Conservation (phyloP, 2,329 filamentous ascomycete genomes). For the Venturia effusa region DNA sequence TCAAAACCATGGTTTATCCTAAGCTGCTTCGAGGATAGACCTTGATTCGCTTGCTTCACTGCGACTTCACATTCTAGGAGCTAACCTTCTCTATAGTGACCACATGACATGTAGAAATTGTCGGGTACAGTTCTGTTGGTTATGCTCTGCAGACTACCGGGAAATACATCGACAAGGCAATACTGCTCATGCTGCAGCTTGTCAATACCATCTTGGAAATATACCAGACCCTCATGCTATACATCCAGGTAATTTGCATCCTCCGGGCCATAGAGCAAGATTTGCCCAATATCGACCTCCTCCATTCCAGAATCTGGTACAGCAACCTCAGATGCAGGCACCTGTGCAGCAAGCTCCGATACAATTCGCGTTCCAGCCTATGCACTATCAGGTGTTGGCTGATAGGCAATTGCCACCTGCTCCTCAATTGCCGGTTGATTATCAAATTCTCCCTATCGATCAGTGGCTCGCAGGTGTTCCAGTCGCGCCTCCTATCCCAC, state of each 20-base stretch:
- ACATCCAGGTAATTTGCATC: too few relatives aligned
- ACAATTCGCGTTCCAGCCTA: not conserved
- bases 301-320: not conserved
- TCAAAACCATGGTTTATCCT: not conserved
- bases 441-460: not conserved
- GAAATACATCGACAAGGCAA: conserved; percentile 9
- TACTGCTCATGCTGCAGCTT: not conserved
- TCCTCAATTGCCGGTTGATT: not conserved
- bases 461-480: not conserved
- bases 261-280: not conserved
- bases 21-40: not conserved
- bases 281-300: not conserved
- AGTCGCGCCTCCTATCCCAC: not conserved
- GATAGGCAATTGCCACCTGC: not conserved
- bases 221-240: not conserved
- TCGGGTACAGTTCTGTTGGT: conserved; percentile 2
- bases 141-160: conserved; percentile 2
- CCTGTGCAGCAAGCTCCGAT: not conserved
- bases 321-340: not conserved
- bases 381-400: too few relatives aligned
- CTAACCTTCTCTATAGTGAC: not conserved
- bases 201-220: not conserved
- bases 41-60: not conserved
- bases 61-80: not conserved
- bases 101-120: conserved; percentile 1